phyloP scores from a whole-genome alignment of 768 basidiomycete genomes.

The Daedaleopsis sinensis region DNA sequence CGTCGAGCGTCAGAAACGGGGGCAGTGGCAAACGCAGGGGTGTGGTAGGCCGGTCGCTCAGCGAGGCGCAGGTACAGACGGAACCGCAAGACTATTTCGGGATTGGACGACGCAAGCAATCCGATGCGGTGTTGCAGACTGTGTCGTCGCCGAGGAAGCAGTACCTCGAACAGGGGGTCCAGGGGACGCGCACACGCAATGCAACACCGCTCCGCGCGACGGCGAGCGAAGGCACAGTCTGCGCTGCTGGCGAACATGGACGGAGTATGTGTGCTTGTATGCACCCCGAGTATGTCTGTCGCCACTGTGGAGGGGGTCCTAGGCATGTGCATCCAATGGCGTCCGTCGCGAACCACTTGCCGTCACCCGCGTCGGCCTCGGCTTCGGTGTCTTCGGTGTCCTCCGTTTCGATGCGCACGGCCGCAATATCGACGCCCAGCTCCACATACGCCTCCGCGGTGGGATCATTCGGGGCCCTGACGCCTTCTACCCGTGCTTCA shows the following conservation, averaged over 20 bases:
- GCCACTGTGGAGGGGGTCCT: neutral
- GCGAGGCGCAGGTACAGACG: constrained; percentile 7
- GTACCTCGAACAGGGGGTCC: neutral
- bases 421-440: neutral
- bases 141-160: neutral
- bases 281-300: constrained; percentile 6
- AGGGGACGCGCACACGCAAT: constrained; percentile 1
- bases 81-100: neutral
- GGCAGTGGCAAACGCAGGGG: neutral
- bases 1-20: neutral
- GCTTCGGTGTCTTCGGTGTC: neutral
- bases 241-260: neutral
- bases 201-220: constrained; percentile 3
- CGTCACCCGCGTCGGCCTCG: neutral
- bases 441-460: neutral
- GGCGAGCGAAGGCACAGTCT: neutral
- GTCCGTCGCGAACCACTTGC: neutral
- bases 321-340: no score
- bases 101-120: neutral
- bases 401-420: neutral
- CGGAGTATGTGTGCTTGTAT: constrained; percentile 1
- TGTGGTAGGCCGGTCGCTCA: neutral
- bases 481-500: no score
- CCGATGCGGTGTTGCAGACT: neutral
- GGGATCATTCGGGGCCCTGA: no score